phyloP scores from a whole-genome alignment of 345 rosid genomes.

The Citrus mangshanensis region DNA sequence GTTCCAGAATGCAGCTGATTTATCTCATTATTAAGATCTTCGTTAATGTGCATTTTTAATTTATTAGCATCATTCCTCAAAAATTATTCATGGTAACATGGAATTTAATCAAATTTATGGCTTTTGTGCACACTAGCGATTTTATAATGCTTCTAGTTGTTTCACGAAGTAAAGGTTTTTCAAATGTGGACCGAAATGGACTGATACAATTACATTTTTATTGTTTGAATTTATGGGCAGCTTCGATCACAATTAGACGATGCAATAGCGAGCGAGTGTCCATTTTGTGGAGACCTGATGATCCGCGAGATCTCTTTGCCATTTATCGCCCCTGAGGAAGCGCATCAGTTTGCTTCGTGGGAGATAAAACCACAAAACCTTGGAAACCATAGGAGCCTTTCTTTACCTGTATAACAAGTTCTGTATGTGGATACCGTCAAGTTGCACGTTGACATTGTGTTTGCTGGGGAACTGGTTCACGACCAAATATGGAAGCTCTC shows the following conservation, averaged over 20 bases:
- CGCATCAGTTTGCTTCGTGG: conserved; percentile 69
- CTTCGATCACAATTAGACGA: conserved; percentile 88
- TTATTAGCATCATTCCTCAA: neutral
- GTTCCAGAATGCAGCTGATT: neutral
- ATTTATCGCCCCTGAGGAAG: conserved; percentile 70
- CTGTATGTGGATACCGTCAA: neutral
- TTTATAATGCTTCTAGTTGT: neutral
- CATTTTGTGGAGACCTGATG: conserved; percentile 95
- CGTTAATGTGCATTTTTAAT: neutral
- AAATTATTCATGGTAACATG: neutral
- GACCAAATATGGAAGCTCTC: neutral
- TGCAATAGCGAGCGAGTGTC: conserved; percentile 93
- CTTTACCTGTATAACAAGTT: conserved; percentile 40
- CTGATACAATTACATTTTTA: conserved; percentile 1
- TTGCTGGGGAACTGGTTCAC: neutral
- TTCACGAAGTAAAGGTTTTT: neutral
- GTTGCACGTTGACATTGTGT: neutral
- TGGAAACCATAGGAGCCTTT: conserved; percentile 58
- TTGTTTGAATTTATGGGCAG: conserved; percentile 38
- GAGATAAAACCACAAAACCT: conserved; percentile 66
- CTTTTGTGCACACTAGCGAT: neutral
- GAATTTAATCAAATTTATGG: neutral
- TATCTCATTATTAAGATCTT: neutral
- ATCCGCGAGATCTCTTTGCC: conserved; percentile 75
- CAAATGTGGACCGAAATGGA: neutral